Percentiles rank a stretch among this genome's conserved stretches.
Conservation (phyloP, 371 early-diverging fungal genomes). For the Dichotomocladium elegans region DNA sequence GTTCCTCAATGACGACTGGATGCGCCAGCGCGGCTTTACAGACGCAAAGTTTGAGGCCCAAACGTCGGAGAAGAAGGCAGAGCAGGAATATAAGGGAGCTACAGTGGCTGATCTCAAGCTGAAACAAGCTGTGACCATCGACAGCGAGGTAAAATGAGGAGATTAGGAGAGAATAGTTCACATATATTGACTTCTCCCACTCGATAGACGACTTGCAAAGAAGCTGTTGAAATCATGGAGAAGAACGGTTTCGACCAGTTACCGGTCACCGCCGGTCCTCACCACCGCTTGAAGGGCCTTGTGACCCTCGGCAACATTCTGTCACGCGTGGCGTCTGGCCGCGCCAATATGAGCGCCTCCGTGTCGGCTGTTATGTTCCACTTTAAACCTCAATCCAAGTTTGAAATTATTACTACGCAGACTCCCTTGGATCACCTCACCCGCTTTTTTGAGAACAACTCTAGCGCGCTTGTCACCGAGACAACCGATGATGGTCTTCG, state of each 20-base stretch:
- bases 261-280: constrained; percentile 74
- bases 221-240: constrained; percentile 87
- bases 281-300: constrained; percentile 70
- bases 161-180: background rate
- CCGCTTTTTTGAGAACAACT: constrained; percentile 88
- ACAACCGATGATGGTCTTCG: constrained; percentile 39
- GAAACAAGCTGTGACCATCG: constrained; percentile 78
- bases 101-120: constrained; percentile 78
- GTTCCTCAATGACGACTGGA: constrained; percentile 94
- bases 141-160: constrained; percentile 26
- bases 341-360: constrained; percentile 60
- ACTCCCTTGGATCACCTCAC: constrained; percentile 82
- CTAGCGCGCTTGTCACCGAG: constrained; percentile 87
- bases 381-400: constrained; percentile 53
- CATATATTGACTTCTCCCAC: constrained; percentile 5
- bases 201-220: constrained; percentile 60
- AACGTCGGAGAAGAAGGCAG: constrained; percentile 62
- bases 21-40: constrained; percentile 74
- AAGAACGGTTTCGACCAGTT: constrained; percentile 90
- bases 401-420: constrained; percentile 76
- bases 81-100: constrained; percentile 77
- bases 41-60: constrained; percentile 47
- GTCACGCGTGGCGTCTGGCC: constrained; percentile 74
- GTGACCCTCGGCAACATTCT: constrained; percentile 87
- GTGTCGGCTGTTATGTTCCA: constrained; percentile 87